phyloP scores from a whole-genome alignment of 148 eudicot species.

The Rheum nobile region DNA sequence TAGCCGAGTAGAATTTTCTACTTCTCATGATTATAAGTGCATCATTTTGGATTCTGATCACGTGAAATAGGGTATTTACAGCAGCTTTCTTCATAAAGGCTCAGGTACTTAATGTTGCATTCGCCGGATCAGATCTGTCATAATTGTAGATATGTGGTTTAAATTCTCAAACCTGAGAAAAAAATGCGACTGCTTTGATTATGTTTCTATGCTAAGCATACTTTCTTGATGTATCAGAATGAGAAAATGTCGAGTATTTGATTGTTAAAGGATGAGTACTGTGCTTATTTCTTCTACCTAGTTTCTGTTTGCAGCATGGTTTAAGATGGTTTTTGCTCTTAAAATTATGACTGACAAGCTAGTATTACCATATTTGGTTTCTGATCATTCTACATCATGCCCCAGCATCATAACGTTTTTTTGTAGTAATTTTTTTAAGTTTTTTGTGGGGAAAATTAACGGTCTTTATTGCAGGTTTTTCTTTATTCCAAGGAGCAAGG shows the following conservation, averaged over 20 bases:
- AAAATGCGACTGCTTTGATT: too few relatives aligned
- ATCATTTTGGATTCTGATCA: neutral
- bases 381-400: too few relatives aligned
- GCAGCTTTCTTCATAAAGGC: neutral
- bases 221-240: neutral
- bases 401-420: too few relatives aligned
- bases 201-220: neutral
- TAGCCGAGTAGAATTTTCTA: neutral
- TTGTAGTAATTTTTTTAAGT: too few relatives aligned
- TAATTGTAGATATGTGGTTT: too few relatives aligned
- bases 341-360: too few relatives aligned
- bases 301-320: neutral
- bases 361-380: too few relatives aligned
- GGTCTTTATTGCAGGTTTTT: slow-evolving; percentile 46
- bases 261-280: neutral
- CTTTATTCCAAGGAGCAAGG: slow-evolving; percentile 55
- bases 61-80: neutral
- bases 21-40: neutral
- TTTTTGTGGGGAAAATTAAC: neutral
- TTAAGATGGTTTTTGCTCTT: too few relatives aligned
- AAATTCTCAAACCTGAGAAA: too few relatives aligned
- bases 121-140: too few relatives aligned
- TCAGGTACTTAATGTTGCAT: too few relatives aligned
- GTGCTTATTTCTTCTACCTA: neutral
- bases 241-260: neutral